Base-by-base conservation (phyloP, 225 moss, liverwort and hornwort genomes). In the Thuidium tamariscinum region DNA sequence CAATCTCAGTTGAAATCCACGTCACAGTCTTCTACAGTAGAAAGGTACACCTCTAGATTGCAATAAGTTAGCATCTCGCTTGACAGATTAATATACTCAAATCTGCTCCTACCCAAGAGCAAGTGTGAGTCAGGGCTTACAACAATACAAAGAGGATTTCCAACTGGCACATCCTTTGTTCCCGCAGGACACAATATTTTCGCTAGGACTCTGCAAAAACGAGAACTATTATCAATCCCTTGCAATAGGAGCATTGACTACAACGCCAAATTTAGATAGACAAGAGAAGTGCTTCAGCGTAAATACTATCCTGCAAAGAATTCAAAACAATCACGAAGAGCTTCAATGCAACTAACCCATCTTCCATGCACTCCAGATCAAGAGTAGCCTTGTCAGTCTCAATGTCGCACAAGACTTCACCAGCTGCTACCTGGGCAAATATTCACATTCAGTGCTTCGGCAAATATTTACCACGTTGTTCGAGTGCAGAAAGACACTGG, bases 361-460 rank as follows among this genome's bases (percentile, higher is more conserved):
- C 98, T 83, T 98, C 98, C 95, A 98, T 95, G 83, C 94, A 93
- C 87, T 98, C 98, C 87, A 98, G 88, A 88, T 98, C 98, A 89
- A 98, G 93, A 57, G 98, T 96, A 49, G 98, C 98, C 90, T 98
- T 98, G 79, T 98, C 98, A 27, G 98, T 98, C 90, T 98, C 96
- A 51, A 98, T 98, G 87, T 98, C 95, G 82, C 95, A 96, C 75
- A 98, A 89, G 60, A 97, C 96, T 86, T 98, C 96, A 74, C 98
- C 98, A 82, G 95, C 95, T 59, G 92, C 66, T 79, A 97, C 95
- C 96, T 98, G 90, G 84, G 84, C 16, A 82, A 41, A 41, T 80
- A 76, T 65, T 16, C 64, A 79, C 34, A 57, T 79, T 80, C 54
- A 84, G 55, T 68, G 73, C n/a, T 54, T 37, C 4, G 62, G 76